Evolutionary conservation across 345 rosid genomes (phyloP).

Genomic region (Excoecaria agallocha): DNA sequence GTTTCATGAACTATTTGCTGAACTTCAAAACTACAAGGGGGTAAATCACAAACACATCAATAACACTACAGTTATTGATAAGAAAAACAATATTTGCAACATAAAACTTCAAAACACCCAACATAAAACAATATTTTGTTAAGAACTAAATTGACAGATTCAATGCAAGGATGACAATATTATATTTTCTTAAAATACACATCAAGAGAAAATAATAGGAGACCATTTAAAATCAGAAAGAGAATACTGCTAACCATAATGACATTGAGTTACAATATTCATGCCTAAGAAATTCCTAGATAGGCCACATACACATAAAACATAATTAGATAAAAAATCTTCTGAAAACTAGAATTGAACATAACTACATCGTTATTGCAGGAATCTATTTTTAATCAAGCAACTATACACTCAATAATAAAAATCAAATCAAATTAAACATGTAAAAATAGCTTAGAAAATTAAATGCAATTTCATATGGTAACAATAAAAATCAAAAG

Average conservation of each 20-base stretch:
- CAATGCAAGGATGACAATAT: not conserved
- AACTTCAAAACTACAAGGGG: conserved; percentile 64
- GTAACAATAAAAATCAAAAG: not conserved
- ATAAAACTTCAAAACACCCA: conserved; percentile 7
- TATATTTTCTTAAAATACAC: not conserved
- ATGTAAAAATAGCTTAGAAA: not conserved
- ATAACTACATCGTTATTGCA: not conserved
- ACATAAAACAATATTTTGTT: not conserved
- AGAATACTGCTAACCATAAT: not conserved
- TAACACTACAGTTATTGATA: conserved; percentile 2
- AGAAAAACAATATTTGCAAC: not conserved
- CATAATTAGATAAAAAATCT: not conserved
- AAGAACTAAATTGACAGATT: not conserved
- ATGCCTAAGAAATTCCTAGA: not conserved
- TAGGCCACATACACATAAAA: not conserved
- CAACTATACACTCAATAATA: not conserved
- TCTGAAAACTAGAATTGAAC: not conserved
- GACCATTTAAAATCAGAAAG: not conserved
- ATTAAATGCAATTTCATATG: not conserved
- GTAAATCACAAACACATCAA: conserved; percentile 20
- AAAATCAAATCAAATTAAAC: too few species aligned
- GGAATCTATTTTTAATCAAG: not conserved
- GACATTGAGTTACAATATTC: not conserved
- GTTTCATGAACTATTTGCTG: conserved; percentile 72
- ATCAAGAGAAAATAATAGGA: not conserved